Conservation (phyloP, 2,329 filamentous ascomycete genomes). For the Trichoderma arundinaceum region DNA sequence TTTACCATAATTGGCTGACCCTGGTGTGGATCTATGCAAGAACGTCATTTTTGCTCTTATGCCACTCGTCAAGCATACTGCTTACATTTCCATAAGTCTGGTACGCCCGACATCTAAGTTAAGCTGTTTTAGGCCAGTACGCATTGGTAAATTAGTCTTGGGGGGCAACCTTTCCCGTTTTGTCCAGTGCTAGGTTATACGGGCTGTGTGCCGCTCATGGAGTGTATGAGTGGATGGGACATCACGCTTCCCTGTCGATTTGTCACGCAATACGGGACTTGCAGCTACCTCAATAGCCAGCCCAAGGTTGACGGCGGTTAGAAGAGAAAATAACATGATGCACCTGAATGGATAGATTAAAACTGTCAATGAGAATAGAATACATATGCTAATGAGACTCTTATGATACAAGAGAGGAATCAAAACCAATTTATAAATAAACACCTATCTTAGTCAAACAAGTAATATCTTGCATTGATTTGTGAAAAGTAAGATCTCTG, state of each 20-base stretch:
- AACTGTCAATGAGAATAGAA: too few species aligned
- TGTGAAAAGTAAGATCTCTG: background rate
- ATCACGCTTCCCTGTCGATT: background rate
- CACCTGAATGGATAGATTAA: too few species aligned
- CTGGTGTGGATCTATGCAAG: background rate
- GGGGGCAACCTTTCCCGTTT: conserved; percentile 19
- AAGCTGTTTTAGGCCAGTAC: conserved; percentile 44
- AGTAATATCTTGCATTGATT: too few species aligned
- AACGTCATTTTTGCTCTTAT: background rate
- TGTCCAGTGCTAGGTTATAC: conserved; percentile 23
- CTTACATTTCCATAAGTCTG: conserved; percentile 24
- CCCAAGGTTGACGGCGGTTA: conserved; percentile 5
- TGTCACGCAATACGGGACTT: conserved; percentile 18
- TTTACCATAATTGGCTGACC: conserved; percentile 15
- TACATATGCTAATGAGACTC: too few species aligned
- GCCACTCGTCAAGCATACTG: background rate
- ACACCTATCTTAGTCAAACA: too few species aligned
- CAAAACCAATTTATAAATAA: too few species aligned
- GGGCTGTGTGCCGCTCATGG: conserved; percentile 9
- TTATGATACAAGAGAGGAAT: too few species aligned
- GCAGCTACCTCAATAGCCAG: conserved; percentile 6
- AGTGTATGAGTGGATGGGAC: conserved; percentile 4
- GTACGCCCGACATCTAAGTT: conserved; percentile 8
- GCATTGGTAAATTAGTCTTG: conserved; percentile 47
- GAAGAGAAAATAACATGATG: conserved; percentile 4